Base-by-base conservation (phyloP, 768 basidiomycete species). In the Pseudohyphozyma bogoriensis region DNA sequence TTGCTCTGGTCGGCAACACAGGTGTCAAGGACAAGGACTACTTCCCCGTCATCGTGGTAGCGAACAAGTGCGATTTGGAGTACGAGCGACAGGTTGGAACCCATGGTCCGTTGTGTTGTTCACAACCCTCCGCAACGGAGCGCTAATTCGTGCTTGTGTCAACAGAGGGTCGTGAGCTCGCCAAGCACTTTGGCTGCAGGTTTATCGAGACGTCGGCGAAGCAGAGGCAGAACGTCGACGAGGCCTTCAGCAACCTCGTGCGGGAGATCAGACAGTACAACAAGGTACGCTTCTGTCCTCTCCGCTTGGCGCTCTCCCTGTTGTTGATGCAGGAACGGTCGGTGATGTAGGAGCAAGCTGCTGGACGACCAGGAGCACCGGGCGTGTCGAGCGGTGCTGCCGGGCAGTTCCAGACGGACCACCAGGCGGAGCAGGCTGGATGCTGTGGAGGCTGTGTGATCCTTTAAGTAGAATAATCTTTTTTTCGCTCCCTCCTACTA, bases 131-230 rank as follows among this genome's bases (percentile, higher is more conserved):
- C 18, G 20, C 37, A 31, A 10, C 20, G 15, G 1, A 13, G 8
- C 36, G 15, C 32, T 40, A 8, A 16, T 18, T 35, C 18, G 9
- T 7, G 11, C 12, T 32, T 26, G 32, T 29, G 32, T 22, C 26
- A 18, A 31, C 74, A 95, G 93, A 97, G 90, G 95, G 95, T 8
- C 87, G 89, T 55, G 90, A 95, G 69, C 83, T 97, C 53, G 95
- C 95, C 0, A 89, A 89, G 74, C 68, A 70, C 28, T 70, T 77
- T 29, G 65, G 67, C 20, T 74, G 76, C 37, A 72, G 69, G 28
- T 77, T 76, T 61, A 75, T 77, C 54, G 78, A 78, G 65, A 76
- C 77, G 11, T 77, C 77, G 58, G 78, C 78, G 6, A 77, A 74
- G 63, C 73, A 76, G 51, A 71, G 77, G 15, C 70, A 77, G 50